Conservation (phyloP, 768 basidiomycete genomes). For the Brasilioporus rufonigricans region DNA sequence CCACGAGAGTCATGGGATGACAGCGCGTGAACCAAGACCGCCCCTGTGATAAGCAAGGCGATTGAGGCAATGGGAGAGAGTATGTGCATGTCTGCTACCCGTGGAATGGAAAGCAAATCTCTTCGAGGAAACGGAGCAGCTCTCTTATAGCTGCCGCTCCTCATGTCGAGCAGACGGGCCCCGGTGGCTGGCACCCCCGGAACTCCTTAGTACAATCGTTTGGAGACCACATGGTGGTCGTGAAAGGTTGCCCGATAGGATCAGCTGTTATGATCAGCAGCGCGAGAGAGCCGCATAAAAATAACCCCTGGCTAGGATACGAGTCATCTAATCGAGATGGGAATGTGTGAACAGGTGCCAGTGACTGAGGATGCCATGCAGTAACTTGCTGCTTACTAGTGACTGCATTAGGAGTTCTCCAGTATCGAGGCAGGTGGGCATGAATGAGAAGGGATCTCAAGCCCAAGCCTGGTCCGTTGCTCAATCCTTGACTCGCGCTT, state of each 20-base stretch:
- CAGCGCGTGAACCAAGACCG: neutral
- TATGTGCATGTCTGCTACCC: constrained; percentile 14
- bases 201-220: neutral
- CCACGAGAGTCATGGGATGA: neutral
- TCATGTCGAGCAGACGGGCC: neutral
- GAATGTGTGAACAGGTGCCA: too few species aligned
- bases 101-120: neutral
- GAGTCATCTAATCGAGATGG: neutral
- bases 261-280: neutral
- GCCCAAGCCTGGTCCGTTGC: too few species aligned
- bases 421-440: too few species aligned
- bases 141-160: neutral
- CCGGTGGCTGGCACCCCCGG: neutral
- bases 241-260: neutral
- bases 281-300: neutral
- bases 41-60: neutral
- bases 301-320: neutral
- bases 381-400: too few species aligned
- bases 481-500: too few species aligned
- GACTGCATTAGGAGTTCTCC: too few species aligned
- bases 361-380: too few species aligned
- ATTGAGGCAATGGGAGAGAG: neutral
- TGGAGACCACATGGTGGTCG: neutral
- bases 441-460: too few species aligned
- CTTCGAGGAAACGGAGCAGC: too few species aligned